These are phyloP conservation scores for Fragaria vesca DNA, from an alignment of 306 rosid species.

Conservation along the genomic window DNA sequence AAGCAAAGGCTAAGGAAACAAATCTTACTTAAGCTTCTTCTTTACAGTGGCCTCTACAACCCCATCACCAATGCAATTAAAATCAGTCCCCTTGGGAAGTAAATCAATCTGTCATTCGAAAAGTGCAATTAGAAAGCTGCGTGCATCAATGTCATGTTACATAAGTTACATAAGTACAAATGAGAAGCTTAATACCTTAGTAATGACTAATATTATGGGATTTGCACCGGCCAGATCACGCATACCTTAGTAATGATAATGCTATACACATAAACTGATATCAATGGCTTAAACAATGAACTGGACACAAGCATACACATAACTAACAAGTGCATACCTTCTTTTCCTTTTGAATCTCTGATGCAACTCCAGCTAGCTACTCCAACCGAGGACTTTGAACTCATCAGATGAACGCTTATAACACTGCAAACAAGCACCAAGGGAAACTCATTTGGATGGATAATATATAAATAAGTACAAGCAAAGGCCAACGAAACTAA, in stretches of 20 bases:
- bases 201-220: slow-evolving; percentile 87
- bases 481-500: too few species aligned
- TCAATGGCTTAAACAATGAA: too few species aligned
- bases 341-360: too few species aligned
- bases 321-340: too few species aligned
- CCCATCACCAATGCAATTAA: slow-evolving; percentile 94
- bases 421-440: too few species aligned
- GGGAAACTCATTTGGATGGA: too few species aligned
- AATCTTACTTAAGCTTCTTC: background rate
- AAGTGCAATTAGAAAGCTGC: slow-evolving; percentile 14
- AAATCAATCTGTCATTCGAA: slow-evolving; percentile 67
- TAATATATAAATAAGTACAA: too few species aligned
- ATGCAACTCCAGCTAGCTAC: too few species aligned
- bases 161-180: background rate
- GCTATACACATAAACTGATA: too few species aligned
- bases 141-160: background rate
- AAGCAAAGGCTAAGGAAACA: slow-evolving; percentile 1
- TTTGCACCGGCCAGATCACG: slow-evolving; percentile 96
- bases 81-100: slow-evolving; percentile 87
- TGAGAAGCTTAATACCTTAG: slow-evolving; percentile 56
- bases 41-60: slow-evolving; percentile 53
- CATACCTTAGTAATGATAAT: slow-evolving; percentile 14
- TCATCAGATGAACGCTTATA: too few species aligned
- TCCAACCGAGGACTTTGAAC: too few species aligned
- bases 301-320: too few species aligned